Evolutionary conservation across 2,329 filamentous ascomycete species (phyloP).

Genomic region (Capronia americana): DNA sequence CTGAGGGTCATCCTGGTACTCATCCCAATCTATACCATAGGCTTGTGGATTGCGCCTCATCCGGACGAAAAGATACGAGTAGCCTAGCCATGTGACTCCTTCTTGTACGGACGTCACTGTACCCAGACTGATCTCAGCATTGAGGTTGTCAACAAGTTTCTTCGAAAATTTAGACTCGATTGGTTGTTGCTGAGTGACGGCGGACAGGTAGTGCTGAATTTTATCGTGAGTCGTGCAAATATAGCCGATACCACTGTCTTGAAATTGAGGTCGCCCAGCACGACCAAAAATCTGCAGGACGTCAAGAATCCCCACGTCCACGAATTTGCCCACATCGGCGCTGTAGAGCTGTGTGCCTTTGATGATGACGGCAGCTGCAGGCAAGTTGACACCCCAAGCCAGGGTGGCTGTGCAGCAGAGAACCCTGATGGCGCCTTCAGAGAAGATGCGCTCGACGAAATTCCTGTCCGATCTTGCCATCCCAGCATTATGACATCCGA

Average conservation of each 20-base stretch:
- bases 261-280: slow-evolving; percentile 95
- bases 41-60: slow-evolving; percentile 91
- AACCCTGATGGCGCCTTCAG: slow-evolving; percentile 90
- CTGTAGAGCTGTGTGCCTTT: slow-evolving; percentile 98
- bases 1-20: slow-evolving; percentile 84
- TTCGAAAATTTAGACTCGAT: slow-evolving; percentile 97
- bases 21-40: slow-evolving; percentile 94
- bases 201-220: slow-evolving; percentile 85
- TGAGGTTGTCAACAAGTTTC: slow-evolving; percentile 94
- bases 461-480: slow-evolving; percentile 96
- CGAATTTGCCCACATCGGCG: slow-evolving; percentile 93
- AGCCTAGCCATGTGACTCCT: slow-evolving; percentile 95
- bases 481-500: slow-evolving; percentile 95
- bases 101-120: slow-evolving; percentile 95
- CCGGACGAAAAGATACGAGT: slow-evolving; percentile 95
- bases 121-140: slow-evolving; percentile 90
- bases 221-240: slow-evolving; percentile 98
- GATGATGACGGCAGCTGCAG: slow-evolving; percentile 94
- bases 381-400: slow-evolving; percentile 98
- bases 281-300: slow-evolving; percentile 98
- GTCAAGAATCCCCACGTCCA: slow-evolving; percentile 94
- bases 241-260: slow-evolving; percentile 96
- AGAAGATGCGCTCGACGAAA: slow-evolving; percentile 90
- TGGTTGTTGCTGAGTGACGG: slow-evolving; percentile 92
- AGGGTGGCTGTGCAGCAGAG: slow-evolving; percentile 97